Percentiles rank a stretch among this genome's conserved stretches.
Evolutionary conservation across 371 early-diverging fungal genomes (phyloP).

Genomic region (Rhizomucor miehei): DNA sequence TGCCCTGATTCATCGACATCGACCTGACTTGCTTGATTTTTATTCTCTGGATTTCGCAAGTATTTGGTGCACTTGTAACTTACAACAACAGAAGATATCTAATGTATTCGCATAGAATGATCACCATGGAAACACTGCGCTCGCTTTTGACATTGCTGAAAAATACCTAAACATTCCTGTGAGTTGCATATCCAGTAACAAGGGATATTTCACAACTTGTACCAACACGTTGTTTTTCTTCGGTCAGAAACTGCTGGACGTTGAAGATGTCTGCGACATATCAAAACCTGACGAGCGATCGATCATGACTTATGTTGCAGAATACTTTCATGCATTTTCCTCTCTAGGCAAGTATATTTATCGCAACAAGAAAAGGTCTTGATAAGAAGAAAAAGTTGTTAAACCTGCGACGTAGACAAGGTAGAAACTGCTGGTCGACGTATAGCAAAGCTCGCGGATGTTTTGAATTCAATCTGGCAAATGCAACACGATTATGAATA

Average conservation of each 20-base stretch:
- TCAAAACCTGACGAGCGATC: conserved; percentile 96
- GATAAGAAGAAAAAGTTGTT: background rate
- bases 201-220: background rate
- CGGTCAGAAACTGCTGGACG: conserved; percentile 77
- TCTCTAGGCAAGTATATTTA: conserved; percentile 55
- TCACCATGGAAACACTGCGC: conserved; percentile 82
- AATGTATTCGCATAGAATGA: conserved; percentile 43
- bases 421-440: conserved; percentile 90
- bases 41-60: conserved; percentile 71
- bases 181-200: conserved; percentile 13
- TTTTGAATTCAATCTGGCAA: conserved; percentile 81
- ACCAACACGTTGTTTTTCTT: background rate
- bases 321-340: conserved; percentile 97
- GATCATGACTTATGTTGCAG: conserved; percentile 98
- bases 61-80: background rate
- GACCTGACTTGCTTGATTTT: conserved; percentile 94
- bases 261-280: conserved; percentile 95
- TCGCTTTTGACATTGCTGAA: conserved; percentile 96
- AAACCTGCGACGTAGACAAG: conserved; percentile 48
- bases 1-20: conserved; percentile 96
- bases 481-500: conserved; percentile 90
- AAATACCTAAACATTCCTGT: conserved; percentile 84
- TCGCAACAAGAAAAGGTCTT: too few species aligned
- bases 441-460: conserved; percentile 87
- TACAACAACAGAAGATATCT: background rate